A percentile compares a stretch with the other conserved stretches of the same genome.
Conservation (phyloP, 1,284 basidiomycete genomes). For the Ustanciosporium gigantosporum region DNA sequence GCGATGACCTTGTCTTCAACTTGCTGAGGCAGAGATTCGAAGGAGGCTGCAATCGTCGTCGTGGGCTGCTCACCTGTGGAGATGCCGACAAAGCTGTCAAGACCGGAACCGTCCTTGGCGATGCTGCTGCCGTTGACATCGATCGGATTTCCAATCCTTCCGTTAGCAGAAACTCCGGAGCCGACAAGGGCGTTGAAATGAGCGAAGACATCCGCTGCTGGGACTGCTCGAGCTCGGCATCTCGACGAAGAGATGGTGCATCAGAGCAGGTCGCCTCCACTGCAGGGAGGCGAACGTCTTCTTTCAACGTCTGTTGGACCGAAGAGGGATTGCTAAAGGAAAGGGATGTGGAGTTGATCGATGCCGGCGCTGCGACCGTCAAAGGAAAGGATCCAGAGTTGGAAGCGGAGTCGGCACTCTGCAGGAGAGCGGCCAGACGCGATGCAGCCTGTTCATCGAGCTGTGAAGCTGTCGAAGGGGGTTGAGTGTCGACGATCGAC, state of each 20-base stretch:
- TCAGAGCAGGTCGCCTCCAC: conserved; percentile 55
- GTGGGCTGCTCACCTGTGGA: conserved; percentile 12
- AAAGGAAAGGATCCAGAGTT: conserved; percentile 23
- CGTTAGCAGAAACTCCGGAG: conserved; percentile 4
- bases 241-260: conserved; percentile 19
- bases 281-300: conserved; percentile 59
- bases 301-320: conserved; percentile 22
- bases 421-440: conserved; percentile 16
- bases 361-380: conserved; percentile 48
- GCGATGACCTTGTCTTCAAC: conserved; percentile 21
- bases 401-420: conserved; percentile 16
- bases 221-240: conserved; percentile 45
- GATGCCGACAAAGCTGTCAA: conserved; percentile 16
- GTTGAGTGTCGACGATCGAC: too few relatives aligned
- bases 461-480: too few relatives aligned
- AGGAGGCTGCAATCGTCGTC: conserved; percentile 25
- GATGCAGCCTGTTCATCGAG: conserved; percentile 20
- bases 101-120: conserved; percentile 25
- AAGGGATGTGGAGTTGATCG: conserved; percentile 32
- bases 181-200: conserved; percentile 20
- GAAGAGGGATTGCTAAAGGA: conserved; percentile 14
- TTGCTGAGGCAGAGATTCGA: conserved; percentile 18
- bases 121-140: conserved; percentile 53
- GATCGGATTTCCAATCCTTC: conserved; percentile 21
- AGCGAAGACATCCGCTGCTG: conserved; percentile 53